These are phyloP conservation scores for Suhomyces sp. DNA, from an alignment of 805 yeast genomes.

Conservation along the genomic window DNA sequence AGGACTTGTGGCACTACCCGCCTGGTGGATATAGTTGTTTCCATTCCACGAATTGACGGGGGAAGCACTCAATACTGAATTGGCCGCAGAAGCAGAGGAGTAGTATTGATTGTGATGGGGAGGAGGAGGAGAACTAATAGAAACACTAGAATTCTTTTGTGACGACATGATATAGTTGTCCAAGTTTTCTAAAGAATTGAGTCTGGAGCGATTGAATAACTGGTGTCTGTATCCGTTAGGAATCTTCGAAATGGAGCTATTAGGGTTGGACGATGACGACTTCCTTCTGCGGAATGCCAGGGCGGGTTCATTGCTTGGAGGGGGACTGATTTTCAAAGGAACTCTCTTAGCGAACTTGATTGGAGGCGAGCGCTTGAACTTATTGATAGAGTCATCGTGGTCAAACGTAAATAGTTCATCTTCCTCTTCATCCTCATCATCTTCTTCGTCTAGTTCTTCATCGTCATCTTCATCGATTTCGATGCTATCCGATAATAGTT, in stretches of 20 bases:
- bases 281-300: slow-evolving; percentile 21
- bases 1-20: slow-evolving; percentile 10
- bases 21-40: slow-evolving; percentile 15
- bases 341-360: slow-evolving; percentile 44
- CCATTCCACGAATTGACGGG: slow-evolving; percentile 26
- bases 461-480: slow-evolving; percentile 33
- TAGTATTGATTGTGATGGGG: slow-evolving; percentile 8
- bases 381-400: slow-evolving; percentile 16
- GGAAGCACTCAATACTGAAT: slow-evolving; percentile 19
- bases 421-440: slow-evolving; percentile 24
- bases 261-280: slow-evolving; percentile 26
- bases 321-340: slow-evolving; percentile 39
- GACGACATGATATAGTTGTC: slow-evolving; percentile 43
- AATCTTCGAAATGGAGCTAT: slow-evolving; percentile 15
- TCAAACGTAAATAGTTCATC: slow-evolving; percentile 28
- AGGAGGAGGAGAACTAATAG: slow-evolving; percentile 37
- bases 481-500: slow-evolving; percentile 31
- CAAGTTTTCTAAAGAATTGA: slow-evolving; percentile 42
- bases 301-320: slow-evolving; percentile 23
- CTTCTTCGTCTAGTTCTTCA: slow-evolving; percentile 41
- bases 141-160: slow-evolving; percentile 35
- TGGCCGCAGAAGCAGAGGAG: slow-evolving; percentile 10
- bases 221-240: slow-evolving; percentile 28
- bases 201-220: slow-evolving; percentile 37
- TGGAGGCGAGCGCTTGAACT: slow-evolving; percentile 30